Base-by-base conservation (phyloP, 2,329 filamentous ascomycete genomes). In the Bipolaris zeicola region DNA sequence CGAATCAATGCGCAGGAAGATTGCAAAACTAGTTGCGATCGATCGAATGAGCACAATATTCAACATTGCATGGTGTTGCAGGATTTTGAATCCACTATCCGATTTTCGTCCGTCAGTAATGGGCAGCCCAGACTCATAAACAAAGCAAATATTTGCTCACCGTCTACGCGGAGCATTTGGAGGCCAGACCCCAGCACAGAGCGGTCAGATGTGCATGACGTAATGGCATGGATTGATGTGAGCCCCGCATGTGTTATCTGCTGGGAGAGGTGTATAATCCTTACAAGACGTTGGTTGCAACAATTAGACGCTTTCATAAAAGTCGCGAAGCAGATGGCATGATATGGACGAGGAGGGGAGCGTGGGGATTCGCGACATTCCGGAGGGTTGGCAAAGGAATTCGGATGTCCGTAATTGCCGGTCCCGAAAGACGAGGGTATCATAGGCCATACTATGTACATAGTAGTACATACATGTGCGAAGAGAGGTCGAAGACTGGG, bases 401-500 rank as follows among this genome's bases (percentile, higher is more conserved):
- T 39, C 46, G 46, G 33, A 31, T 36, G 11, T 14, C 24, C 22
- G 5, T 37, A 13, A 26, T 6, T 38, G 22, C 45, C 34, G 28
- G 33, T 28, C 26, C 52, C 47, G 52, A 45, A 47, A 34, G 22
- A 18, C 37, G 5, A 8, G 28, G 36, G 28, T 31, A 1, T 4
- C 4, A 10, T 31, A 31, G 28, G 10, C 28, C 10, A 13, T 31
- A 13, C 10, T 31, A 13, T 31, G 28, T 31, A 20, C 20, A 20
- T 20, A 20, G 20, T 20, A 11, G 28, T 31, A 11, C 28, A 31
- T 8, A 31, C 28, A 28, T 28, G 50, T n/a, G 20, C 16, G 22
- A 33, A 34, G 38, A 42, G 34, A 44, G 41, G 34, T 39, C 49
- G 16, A 39, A 31, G 13, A n/a, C 52, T 48, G 31, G 50, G 50